phyloP scores from a whole-genome alignment of 2,329 filamentous ascomycete species.

The Lecanoromycetidae sp. region DNA sequence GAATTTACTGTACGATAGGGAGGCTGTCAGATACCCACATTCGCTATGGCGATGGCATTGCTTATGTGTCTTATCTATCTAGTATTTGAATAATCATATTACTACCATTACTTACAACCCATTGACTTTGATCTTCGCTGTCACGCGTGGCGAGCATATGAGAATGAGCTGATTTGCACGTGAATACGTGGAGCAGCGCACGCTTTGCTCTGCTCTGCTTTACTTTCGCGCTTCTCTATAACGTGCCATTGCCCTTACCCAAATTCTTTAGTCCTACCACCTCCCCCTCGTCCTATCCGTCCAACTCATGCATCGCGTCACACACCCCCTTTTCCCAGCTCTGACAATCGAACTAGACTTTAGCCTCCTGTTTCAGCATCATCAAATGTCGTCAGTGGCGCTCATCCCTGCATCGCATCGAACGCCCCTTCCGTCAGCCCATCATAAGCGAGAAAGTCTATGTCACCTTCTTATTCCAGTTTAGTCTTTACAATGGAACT shows the following conservation, averaged over 20 bases:
- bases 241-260: too few species aligned
- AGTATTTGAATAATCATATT: neutral
- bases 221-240: too few species aligned
- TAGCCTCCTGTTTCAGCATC: neutral
- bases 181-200: too few species aligned
- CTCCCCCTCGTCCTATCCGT: neutral
- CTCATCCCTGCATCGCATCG: conserved; percentile 1
- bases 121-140: neutral
- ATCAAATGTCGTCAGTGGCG: neutral
- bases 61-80: neutral
- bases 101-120: neutral
- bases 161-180: too few species aligned
- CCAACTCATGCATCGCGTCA: neutral
- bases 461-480: too few species aligned
- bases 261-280: too few species aligned
- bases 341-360: neutral
- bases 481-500: too few species aligned
- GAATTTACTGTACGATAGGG: neutral
- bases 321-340: neutral
- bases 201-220: too few species aligned
- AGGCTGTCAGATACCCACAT: conserved; percentile 3
- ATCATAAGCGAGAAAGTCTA: too few species aligned
- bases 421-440: too few species aligned
- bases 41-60: conserved; percentile 12
- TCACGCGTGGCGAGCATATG: too few species aligned